These are phyloP conservation scores for Psilocybe mexicana DNA, from an alignment of 1,284 basidiomycete genomes.

Conservation along the genomic window DNA sequence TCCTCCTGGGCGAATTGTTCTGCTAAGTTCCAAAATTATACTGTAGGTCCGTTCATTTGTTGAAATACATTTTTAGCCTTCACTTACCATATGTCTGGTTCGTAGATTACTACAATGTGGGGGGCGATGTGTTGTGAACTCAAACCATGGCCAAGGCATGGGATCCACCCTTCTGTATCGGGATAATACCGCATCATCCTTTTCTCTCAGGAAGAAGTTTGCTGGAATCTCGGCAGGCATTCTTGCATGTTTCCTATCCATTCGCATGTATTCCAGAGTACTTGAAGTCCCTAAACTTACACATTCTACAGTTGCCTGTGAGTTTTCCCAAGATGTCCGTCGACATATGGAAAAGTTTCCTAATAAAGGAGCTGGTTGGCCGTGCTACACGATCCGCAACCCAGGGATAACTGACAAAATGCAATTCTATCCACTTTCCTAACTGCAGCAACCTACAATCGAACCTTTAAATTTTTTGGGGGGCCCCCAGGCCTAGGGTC, in stretches of 20 bases:
- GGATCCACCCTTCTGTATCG: neutral
- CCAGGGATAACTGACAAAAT: neutral
- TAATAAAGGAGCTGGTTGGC: neutral
- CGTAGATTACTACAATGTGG: neutral
- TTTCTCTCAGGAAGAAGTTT: neutral
- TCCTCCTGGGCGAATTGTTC: neutral
- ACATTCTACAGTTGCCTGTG: neutral
- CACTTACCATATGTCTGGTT: neutral
- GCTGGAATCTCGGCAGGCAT: neutral
- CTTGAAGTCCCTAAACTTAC: neutral
- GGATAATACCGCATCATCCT: neutral
- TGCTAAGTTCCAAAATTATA: neutral
- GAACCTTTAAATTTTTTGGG: neutral
- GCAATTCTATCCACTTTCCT: neutral
- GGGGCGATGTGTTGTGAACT: neutral
- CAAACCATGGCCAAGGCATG: neutral
- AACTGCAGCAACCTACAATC: neutral
- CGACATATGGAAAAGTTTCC: neutral
- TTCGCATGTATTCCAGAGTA: neutral
- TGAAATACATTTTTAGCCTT: neutral
- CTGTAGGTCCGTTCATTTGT: neutral
- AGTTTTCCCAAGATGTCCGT: neutral
- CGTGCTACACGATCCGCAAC: neutral
- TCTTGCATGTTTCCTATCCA: neutral
- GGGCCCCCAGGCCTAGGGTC: neutral